Evolutionary conservation across 192 early-diverging fungal genomes (phyloP), one percentile per base, ranked within the genome.

Genomic region (Entomortierella lignicola): DNA sequence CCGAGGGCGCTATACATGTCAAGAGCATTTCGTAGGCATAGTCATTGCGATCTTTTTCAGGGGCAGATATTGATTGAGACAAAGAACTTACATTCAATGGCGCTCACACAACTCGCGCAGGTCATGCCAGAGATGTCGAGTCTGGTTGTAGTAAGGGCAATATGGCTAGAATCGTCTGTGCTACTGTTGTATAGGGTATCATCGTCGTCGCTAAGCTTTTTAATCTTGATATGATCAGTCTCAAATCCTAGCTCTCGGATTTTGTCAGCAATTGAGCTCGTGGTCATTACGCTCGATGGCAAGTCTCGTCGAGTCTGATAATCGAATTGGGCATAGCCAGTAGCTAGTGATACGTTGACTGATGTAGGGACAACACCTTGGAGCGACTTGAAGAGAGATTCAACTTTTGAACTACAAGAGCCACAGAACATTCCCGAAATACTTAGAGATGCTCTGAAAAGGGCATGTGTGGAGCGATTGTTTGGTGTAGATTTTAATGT

Each of bases 61-160:
- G 20, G 15, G 17, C 17, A 20, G 12, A 47, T 47, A 47, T 15
- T 47, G 44, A 15, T 37, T 4, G 34, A 7, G 34, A 37, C 10
- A 37, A 37, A 48, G 2, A 12, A 63, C 75, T 70, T 79, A 79
- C 72, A 70, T 72, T 93, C 88, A 57, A 98, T 90, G 8, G 90
- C 81, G 20, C 82, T 83, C 17, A 96, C 93, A 81, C 96, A 98
- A 17, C 94, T 92, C 1, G 90, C 89, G 43, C 95, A 98, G 0
- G 94, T 93, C 92, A 98, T 94, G 1, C 96, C 96, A 39, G 83
- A 82, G 32, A 97, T 81, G 20, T 66, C 56, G 2, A 84, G 55
- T 2, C 60, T 60, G 21, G 77, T 84, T 0, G 67, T 83, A 1
- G 77, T 72, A 2, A 54, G 21, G 17, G 51, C 13, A 1, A 37